Conservation (phyloP, 1,284 basidiomycete genomes). For the Ganoderma resinaceum region DNA sequence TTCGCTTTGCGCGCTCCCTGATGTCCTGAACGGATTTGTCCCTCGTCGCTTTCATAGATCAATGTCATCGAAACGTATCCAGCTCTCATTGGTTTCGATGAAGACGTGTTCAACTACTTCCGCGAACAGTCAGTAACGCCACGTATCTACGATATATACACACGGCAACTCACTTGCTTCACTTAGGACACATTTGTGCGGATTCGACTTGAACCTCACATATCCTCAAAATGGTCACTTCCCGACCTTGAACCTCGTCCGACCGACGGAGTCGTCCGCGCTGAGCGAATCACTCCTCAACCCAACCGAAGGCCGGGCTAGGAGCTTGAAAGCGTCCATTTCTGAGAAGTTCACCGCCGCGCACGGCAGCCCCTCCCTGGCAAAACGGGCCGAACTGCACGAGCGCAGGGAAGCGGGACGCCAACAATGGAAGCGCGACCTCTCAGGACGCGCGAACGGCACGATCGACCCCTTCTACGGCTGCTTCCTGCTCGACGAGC, state of each 20-base stretch:
- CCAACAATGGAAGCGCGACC: constrained; percentile 34
- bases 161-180: not conserved
- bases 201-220: constrained; percentile 69
- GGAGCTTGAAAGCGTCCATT: constrained; percentile 17
- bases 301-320: constrained; percentile 23
- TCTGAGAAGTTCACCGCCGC: constrained; percentile 23
- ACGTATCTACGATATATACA: not conserved
- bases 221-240: constrained; percentile 67
- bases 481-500: constrained; percentile 41
- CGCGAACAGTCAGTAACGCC: constrained; percentile 57
- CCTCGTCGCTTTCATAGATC: constrained; percentile 43
- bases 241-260: constrained; percentile 43
- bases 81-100: constrained; percentile 72
- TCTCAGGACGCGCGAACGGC: constrained; percentile 36
- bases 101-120: constrained; percentile 71
- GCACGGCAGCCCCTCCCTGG: constrained; percentile 13
- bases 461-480: constrained; percentile 44
- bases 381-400: constrained; percentile 20
- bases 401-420: constrained; percentile 29
- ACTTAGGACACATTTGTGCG: constrained; percentile 42
- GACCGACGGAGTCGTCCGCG: constrained; percentile 16
- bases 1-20: not conserved
- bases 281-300: constrained; percentile 20
- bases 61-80: constrained; percentile 71
- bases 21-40: not conserved